Evolutionary conservation across 192 early-diverging fungal species (phyloP).

Genomic region (Podila clonocystis): DNA sequence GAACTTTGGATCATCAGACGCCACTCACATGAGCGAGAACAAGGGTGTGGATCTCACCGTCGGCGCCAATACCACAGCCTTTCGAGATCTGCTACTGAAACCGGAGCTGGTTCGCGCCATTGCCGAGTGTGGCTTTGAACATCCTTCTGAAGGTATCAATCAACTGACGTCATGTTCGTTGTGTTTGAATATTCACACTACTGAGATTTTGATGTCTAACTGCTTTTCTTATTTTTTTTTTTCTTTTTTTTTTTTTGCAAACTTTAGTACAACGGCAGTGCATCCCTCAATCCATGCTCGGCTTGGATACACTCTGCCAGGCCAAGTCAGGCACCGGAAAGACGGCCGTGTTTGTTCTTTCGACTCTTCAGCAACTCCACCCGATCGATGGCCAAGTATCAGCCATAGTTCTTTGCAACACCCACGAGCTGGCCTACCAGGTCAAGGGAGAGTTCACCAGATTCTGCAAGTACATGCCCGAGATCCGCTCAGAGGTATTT

Average conservation of each 20-base stretch:
- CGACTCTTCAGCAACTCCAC: constrained; percentile 93
- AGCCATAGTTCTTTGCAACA: constrained; percentile 96
- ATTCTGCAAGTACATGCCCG: constrained; percentile 95
- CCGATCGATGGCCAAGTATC: constrained; percentile 82
- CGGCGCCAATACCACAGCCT: constrained; percentile 21
- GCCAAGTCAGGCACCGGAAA: constrained; percentile 99
- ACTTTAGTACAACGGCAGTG: constrained; percentile 95
- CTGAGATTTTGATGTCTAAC: background rate
- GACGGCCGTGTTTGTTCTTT: constrained; percentile 97
- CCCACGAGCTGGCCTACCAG: constrained; percentile 98
- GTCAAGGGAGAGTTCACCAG: constrained; percentile 97
- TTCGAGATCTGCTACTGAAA: constrained; percentile 97
- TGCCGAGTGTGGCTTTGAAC: constrained; percentile 98
- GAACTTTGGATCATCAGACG: too few species aligned
- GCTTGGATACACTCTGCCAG: constrained; percentile 97
- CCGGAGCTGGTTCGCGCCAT: constrained; percentile 95
- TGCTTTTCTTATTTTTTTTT: too few species aligned
- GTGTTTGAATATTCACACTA: background rate
- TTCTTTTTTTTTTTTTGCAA: background rate
- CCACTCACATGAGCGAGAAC: too few species aligned
- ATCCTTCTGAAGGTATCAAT: constrained; percentile 89
- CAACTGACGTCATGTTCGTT: background rate
- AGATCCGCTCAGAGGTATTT: constrained; percentile 91
- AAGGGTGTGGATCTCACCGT: too few species aligned
- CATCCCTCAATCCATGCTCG: constrained; percentile 95